These are phyloP conservation scores for Naegleria gruberi DNA, from an alignment of 208 protist genomes.

Conservation along the genomic window DNA sequence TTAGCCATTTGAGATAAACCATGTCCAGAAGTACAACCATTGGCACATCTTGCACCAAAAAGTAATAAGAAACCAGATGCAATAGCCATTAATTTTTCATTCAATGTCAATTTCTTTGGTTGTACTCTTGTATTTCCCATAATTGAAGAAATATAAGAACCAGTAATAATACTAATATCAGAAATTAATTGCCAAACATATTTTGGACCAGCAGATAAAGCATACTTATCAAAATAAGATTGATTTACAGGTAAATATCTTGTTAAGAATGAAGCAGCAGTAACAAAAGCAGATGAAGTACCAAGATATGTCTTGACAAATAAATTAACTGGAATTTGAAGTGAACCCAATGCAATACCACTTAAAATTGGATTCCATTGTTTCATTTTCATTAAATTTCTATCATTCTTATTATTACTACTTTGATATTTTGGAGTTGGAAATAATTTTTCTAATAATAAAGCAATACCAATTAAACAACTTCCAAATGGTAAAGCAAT, in stretches of 20 bases:
- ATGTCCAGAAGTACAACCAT: neutral
- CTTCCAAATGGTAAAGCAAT: neutral
- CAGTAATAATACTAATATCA: neutral
- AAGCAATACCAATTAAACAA: neutral
- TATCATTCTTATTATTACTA: neutral
- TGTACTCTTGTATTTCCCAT: neutral
- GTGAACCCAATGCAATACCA: neutral
- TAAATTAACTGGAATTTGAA: neutral
- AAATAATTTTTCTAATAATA: neutral
- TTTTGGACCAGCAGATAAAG: neutral
- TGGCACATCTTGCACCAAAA: neutral
- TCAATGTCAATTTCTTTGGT: neutral
- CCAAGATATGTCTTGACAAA: neutral
- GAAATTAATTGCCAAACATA: neutral
- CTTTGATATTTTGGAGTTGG: neutral
- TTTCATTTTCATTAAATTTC: neutral
- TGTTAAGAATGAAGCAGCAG: neutral
- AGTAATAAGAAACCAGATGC: neutral
- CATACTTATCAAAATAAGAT: neutral
- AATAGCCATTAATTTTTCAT: neutral
- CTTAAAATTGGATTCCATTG: neutral
- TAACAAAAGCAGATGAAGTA: neutral
- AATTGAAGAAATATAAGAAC: neutral
- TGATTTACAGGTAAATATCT: neutral
- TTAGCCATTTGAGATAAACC: neutral